Evolutionary conservation across 345 rosid genomes (phyloP), one percentile per base, ranked within the genome.

Genomic region (Gossypium bickii): DNA sequence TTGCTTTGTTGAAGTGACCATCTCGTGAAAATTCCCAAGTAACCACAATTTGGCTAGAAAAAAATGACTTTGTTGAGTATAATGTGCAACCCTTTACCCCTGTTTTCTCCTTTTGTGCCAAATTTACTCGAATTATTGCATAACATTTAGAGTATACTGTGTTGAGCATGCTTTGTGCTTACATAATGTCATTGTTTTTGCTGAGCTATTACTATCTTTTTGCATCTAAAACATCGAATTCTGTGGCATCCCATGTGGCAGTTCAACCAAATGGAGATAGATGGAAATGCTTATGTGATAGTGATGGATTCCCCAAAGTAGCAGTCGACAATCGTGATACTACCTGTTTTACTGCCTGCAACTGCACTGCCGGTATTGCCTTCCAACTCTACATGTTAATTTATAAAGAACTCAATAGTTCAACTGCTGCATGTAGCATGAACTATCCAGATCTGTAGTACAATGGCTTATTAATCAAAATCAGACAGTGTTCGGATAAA

Each of bases 271-370:
- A 73, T 52, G 85, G 79, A 76, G 81, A 77, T 75, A 83, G 77
- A 71, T 93, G 99, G 99, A 80, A 65, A 41, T 95, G 99, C 74
- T 45, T 58, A 66, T 95, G 99, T 84, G 83, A 88, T 41, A 84
- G 84, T 2, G 81, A 85, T 80, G 98, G 91, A 73, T 88, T 92
- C 74, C 99, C 99, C 7, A 86, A 81, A 82, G 82, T 91, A 76
- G 79, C 86, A 34, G 78, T 76, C 74, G 71, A 38, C 15, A 81
- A 63, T 82, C 85, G 80, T 27, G 83, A 83, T 58, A 67, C 85
- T 43, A 59, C 87, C 68, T 95, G 99, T 80, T 95, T 95, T 84
- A 83, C 85, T 4, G 82, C 93, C 61, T 92, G 99, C 89, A 91
- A 91, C 82, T 95, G 99, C 82, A 81, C 93, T 80, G 83, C 97